Base-by-base conservation (phyloP, 2,329 filamentous ascomycete genomes). In the Ascochyta lentis region DNA sequence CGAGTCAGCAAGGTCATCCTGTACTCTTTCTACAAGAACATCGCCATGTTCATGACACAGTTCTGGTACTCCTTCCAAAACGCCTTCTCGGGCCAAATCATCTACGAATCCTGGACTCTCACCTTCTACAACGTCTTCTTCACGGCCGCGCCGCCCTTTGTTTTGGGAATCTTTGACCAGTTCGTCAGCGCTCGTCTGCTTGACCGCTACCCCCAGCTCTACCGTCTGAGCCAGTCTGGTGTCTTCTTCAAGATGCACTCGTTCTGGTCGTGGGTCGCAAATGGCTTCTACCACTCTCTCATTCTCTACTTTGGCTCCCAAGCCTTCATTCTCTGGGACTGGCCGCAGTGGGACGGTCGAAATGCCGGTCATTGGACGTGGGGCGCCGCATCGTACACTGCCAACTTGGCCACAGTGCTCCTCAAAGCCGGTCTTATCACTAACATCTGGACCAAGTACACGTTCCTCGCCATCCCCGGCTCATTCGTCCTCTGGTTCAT, bases 11-110 rank as follows among this genome's bases (percentile, higher is more conserved):
- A 96, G 79, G 92, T 96, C 56, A 98, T 99, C 68, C 78, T 99
- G 60, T 99, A 96, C 79, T 98, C 95, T 6, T 99, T 98, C 77
- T 99, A 99, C 83, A 99, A 99, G 83, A 99, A 99, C 79, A 97
- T 98, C 65, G 89, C 93, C 19, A 82, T 99, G 59, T 99, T 98
- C 79, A 93, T 99, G 90, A 99, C 96, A 57, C 96, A 99, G 74
- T 99, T 99, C 75, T 99, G 96, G 73, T 98, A 95, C 78, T 91
- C 92, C 0, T 99, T 99, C 81, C 92, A 96, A 84, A 99, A 99
- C 76, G 91, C 91, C 63, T 99, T 98, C 77, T 98, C 94, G 1
- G 95, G 95, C 47, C 89, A 97, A 74, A 92, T 98, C 72, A 98
- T 99, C 73, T 98, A 93, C 83, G 95, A 99, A 78, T 98, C 95